Conservation (phyloP, 1,284 basidiomycete species). For the Ustilago sp. region DNA sequence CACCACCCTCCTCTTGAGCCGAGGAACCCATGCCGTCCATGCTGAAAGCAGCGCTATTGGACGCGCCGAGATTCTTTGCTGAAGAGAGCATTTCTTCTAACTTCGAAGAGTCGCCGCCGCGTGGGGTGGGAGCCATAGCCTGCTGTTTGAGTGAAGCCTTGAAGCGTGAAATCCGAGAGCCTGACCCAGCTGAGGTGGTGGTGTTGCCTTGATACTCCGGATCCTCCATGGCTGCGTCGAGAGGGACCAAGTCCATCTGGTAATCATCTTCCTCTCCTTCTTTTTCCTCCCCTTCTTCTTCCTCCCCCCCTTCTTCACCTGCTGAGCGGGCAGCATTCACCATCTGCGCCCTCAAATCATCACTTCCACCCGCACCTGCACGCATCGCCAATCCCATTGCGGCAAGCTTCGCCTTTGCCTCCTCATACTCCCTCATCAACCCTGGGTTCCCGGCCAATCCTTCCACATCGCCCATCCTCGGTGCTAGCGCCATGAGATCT, state of each 20-base stretch:
- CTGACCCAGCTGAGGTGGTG: conserved; percentile 1
- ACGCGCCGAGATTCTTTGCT: conserved; percentile 44
- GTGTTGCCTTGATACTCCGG: conserved; percentile 45
- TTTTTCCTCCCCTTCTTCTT: conserved; percentile 17
- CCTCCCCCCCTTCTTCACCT: background rate
- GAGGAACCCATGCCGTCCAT: conserved; percentile 28
- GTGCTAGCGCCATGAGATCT: conserved; percentile 60
- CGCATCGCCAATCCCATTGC: conserved; percentile 31
- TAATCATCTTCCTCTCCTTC: conserved; percentile 45
- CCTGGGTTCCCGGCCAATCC: conserved; percentile 48
- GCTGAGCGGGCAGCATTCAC: conserved; percentile 14
- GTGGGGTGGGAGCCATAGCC: background rate
- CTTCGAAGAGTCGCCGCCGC: conserved; percentile 11
- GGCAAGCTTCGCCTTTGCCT: conserved; percentile 56
- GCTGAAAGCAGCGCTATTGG: conserved; percentile 8
- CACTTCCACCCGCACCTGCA: background rate
- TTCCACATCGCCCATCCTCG: conserved; percentile 47
- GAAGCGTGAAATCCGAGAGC: conserved; percentile 54
- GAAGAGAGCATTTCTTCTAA: conserved; percentile 41
- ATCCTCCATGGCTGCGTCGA: conserved; percentile 50
- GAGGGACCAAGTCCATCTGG: conserved; percentile 48
- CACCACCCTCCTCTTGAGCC: background rate
- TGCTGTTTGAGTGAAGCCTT: conserved; percentile 42
- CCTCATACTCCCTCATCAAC: conserved; percentile 61
- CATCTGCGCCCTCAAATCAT: conserved; percentile 12